A percentile compares a stretch with the other conserved stretches of the same genome.
phyloP scores from a whole-genome alignment of 1,284 basidiomycete genomes.

The Heliocybe sulcata region DNA sequence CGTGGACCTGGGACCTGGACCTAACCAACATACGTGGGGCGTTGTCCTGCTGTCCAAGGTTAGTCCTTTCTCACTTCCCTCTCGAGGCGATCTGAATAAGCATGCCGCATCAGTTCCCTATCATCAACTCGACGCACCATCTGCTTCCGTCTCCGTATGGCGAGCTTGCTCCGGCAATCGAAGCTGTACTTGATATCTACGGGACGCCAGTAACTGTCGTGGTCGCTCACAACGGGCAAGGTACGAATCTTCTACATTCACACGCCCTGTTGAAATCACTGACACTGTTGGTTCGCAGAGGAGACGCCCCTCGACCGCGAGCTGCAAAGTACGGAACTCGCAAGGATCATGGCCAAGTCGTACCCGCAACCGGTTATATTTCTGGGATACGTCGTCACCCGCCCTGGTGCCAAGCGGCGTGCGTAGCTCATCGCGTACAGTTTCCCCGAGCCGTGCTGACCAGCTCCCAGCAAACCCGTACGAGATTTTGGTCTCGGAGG shows the following conservation, averaged over 20 bases:
- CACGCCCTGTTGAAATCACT: neutral
- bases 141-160: conserved; percentile 84
- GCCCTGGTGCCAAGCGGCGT: conserved; percentile 68
- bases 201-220: conserved; percentile 79
- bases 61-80: conserved; percentile 6
- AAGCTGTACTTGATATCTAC: conserved; percentile 81
- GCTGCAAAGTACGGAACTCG: conserved; percentile 80
- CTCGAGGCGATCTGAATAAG: neutral
- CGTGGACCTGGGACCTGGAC: conserved; percentile 81
- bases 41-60: conserved; percentile 79
- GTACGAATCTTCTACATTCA: conserved; percentile 25
- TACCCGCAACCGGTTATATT: conserved; percentile 81
- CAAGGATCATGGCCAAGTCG: conserved; percentile 67
- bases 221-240: conserved; percentile 91
- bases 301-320: conserved; percentile 87
- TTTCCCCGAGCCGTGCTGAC: neutral
- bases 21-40: conserved; percentile 91
- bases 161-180: conserved; percentile 90
- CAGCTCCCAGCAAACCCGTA: conserved; percentile 67
- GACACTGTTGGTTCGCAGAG: conserved; percentile 36
- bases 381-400: conserved; percentile 83
- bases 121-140: conserved; percentile 85
- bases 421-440: conserved; percentile 17
- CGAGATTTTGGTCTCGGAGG: conserved; percentile 72
- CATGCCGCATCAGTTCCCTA: conserved; percentile 64